These are phyloP conservation scores for Diatrype stigma DNA, from an alignment of 2,329 filamentous ascomycete species.

Conservation along the genomic window DNA sequence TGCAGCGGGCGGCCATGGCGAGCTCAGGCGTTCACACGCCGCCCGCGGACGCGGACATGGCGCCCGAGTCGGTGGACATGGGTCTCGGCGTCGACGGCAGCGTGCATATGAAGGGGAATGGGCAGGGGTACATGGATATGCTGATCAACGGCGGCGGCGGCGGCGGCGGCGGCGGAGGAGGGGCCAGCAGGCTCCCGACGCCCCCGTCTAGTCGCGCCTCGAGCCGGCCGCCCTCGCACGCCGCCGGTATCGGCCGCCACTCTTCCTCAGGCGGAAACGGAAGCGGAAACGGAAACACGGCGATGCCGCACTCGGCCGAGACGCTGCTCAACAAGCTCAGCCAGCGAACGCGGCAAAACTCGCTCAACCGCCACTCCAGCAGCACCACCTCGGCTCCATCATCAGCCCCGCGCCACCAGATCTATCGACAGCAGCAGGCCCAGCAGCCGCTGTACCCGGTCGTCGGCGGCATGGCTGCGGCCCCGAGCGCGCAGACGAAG, in stretches of 20 bases:
- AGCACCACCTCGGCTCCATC: slow-evolving; percentile 7
- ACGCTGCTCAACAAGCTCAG: slow-evolving; percentile 18
- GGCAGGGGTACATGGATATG: not conserved
- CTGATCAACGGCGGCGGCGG: no score
- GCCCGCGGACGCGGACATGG: slow-evolving; percentile 8
- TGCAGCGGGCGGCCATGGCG: slow-evolving; percentile 22
- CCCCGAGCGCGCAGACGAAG: slow-evolving; percentile 3
- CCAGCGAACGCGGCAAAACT: slow-evolving; percentile 11
- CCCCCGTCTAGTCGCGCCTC: slow-evolving; percentile 31
- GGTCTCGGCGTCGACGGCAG: slow-evolving; percentile 5
- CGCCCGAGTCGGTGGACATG: slow-evolving; percentile 5
- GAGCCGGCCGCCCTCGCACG: slow-evolving; percentile 23
- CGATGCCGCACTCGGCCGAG: slow-evolving; percentile 12
- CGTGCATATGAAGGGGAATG: not conserved
- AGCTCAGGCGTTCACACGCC: slow-evolving; percentile 10
- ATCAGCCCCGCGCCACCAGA: slow-evolving; percentile 3
- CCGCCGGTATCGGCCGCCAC: no score
- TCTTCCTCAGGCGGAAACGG: slow-evolving; percentile 4
- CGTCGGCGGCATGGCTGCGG: slow-evolving; percentile 5
- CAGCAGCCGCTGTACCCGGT: slow-evolving; percentile 9
- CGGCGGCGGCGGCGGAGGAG: no score
- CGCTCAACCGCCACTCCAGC: slow-evolving; percentile 12
- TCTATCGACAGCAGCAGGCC: not conserved
- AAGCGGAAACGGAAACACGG: no score
- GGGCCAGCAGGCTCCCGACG: slow-evolving; percentile 17